A percentile compares a stretch with the other conserved stretches of the same genome.
Evolutionary conservation across 1,139 yeast species (phyloP).

Genomic region (Lipomyces yarrowii): DNA sequence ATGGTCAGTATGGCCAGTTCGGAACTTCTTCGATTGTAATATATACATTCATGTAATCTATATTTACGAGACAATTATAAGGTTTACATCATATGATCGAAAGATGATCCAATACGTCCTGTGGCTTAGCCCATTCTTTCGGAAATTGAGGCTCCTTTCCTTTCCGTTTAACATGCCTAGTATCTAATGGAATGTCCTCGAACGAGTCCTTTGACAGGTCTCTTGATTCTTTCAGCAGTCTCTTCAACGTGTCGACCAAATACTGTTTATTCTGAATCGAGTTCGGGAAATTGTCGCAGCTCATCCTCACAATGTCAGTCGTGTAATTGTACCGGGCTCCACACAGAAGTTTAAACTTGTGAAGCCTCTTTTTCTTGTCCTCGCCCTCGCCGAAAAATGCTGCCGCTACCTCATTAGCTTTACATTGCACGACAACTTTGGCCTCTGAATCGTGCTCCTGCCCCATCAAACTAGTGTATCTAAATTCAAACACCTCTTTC

Average conservation of each 20-base stretch:
- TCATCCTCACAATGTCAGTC: constrained; percentile 61
- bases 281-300: constrained; percentile 65
- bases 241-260: constrained; percentile 64
- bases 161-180: constrained; percentile 60
- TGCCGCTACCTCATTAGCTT: constrained; percentile 58
- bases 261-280: constrained; percentile 85
- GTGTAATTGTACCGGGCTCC: constrained; percentile 74
- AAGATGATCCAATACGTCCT: constrained; percentile 12
- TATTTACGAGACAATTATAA: neutral
- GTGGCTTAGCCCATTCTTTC: constrained; percentile 74
- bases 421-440: constrained; percentile 65
- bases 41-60: neutral
- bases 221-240: constrained; percentile 66
- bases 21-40: neutral
- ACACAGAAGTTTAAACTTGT: constrained; percentile 76
- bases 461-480: constrained; percentile 73
- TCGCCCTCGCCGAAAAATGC: constrained; percentile 13
- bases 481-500: constrained; percentile 60
- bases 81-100: neutral
- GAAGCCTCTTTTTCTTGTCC: constrained; percentile 49
- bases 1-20: neutral
- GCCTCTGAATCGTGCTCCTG: constrained; percentile 72
- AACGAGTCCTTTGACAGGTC: constrained; percentile 60
- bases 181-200: constrained; percentile 79
- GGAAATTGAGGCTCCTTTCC: constrained; percentile 62